Evolutionary conservation across 108 stramenopile species (phyloP).

Genomic region (Stephanodiscus minutulus): DNA sequence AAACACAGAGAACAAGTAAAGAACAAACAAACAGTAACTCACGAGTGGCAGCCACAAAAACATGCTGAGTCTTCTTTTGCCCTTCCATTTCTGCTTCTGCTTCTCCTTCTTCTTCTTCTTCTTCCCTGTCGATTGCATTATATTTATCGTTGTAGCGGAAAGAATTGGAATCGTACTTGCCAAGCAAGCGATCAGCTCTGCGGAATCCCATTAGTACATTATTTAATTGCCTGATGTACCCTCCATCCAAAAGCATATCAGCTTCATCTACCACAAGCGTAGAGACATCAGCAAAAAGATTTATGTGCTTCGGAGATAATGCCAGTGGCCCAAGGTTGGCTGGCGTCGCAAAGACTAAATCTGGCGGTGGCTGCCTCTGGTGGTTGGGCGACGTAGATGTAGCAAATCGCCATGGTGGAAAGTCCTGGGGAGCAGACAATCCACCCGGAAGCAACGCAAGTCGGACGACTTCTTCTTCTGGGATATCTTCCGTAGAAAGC

Average conservation of each 20-base stretch:
- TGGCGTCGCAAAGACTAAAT: conserved; percentile 94
- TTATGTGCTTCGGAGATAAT: conserved; percentile 84
- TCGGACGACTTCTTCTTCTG: conserved; percentile 60
- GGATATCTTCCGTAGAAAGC: conserved; percentile 24
- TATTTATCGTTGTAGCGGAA: conserved; percentile 37
- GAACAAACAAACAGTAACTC: too few relatives aligned
- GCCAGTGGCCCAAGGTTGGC: conserved; percentile 91
- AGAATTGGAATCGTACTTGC: conserved; percentile 18
- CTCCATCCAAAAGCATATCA: conserved; percentile 97
- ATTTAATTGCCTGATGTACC: conserved; percentile 84
- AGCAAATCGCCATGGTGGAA: conserved; percentile 75
- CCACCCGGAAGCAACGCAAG: conserved; percentile 86
- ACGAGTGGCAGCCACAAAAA: conserved; percentile 92
- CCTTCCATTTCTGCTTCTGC: conserved; percentile 17
- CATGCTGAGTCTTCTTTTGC: conserved; percentile 66
- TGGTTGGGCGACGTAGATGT: conserved; percentile 40
- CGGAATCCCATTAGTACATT: conserved; percentile 90
- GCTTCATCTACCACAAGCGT: conserved; percentile 94
- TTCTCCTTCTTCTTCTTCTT: conserved; percentile 24
- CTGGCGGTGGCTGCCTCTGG: conserved; percentile 63
- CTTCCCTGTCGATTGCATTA: conserved; percentile 42
- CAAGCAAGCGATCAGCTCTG: conserved; percentile 70
- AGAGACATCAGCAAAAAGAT: conserved; percentile 85
- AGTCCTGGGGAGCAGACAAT: conserved; percentile 70
- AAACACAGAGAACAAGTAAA: too few relatives aligned